Conservation (phyloP, 2,329 filamentous ascomycete genomes). For the Colletotrichum liriopes region DNA sequence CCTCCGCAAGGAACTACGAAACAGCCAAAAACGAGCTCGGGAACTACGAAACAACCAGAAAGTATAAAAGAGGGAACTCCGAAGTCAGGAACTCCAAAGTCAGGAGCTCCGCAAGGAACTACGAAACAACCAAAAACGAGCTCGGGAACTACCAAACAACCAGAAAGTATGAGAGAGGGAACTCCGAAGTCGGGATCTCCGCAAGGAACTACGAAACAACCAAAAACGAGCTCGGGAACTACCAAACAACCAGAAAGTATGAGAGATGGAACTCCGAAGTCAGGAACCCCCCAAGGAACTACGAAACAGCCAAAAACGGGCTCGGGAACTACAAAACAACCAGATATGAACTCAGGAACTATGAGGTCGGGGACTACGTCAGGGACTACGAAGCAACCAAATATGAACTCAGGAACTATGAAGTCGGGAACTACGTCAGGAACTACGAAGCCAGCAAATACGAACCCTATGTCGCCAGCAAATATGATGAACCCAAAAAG, state of each 20-base stretch:
- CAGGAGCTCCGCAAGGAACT: no score
- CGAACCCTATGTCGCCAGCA: not conserved
- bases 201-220: no score
- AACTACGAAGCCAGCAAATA: not conserved
- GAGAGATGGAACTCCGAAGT: not conserved
- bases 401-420: not conserved
- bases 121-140: not conserved
- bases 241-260: no score
- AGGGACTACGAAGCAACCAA: not conserved
- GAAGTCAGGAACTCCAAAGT: not conserved
- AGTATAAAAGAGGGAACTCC: not conserved
- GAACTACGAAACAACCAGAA: no score
- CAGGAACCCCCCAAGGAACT: not conserved
- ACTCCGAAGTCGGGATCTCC: no score
- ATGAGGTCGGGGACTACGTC: not conserved
- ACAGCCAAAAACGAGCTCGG: no score
- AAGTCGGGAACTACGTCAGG: not conserved
- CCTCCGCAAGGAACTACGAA: no score
- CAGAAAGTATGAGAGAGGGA: no score
- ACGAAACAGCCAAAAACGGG: not conserved
- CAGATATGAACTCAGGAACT: not conserved
- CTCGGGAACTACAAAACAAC: not conserved
- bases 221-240: no score
- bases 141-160: not conserved
- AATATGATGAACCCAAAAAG: not conserved